Percentiles rank a stretch among this genome's conserved stretches.
Evolutionary conservation across 2,329 filamentous ascomycete species (phyloP).

Genomic region (Sordariomycetes sp.): DNA sequence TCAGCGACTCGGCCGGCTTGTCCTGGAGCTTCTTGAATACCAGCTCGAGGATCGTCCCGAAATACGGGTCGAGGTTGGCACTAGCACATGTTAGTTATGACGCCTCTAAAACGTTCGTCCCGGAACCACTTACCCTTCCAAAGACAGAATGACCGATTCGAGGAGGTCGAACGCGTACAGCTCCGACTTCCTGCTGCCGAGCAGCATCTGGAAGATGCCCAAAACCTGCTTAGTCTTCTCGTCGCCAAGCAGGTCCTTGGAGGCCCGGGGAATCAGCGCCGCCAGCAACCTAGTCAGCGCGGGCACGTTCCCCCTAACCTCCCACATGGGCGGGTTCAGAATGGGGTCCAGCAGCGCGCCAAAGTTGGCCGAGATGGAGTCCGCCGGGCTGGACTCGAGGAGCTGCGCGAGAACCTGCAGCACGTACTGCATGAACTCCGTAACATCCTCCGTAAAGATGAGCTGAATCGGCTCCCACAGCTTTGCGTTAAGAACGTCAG

Average conservation of each 20-base stretch:
- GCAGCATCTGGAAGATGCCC: constrained; percentile 89
- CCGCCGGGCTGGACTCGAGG: constrained; percentile 71
- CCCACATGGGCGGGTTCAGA: constrained; percentile 75
- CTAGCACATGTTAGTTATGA: constrained; percentile 22
- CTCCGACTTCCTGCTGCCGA: constrained; percentile 73
- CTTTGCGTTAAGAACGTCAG: constrained; percentile 62
- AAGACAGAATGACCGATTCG: constrained; percentile 61
- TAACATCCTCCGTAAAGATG: constrained; percentile 70
- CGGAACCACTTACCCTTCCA: constrained; percentile 43
- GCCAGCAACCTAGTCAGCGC: constrained; percentile 75
- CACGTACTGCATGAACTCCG: constrained; percentile 91
- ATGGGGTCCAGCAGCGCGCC: constrained; percentile 66
- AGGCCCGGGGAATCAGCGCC: constrained; percentile 69
- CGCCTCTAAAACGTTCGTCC: background rate
- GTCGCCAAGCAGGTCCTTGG: constrained; percentile 57
- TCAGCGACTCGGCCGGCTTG: constrained; percentile 60
- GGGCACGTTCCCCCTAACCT: constrained; percentile 83
- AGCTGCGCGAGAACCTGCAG: constrained; percentile 92
- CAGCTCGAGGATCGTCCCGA: constrained; percentile 65
- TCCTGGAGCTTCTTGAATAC: constrained; percentile 68
- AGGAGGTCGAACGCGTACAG: constrained; percentile 79
- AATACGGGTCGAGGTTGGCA: constrained; percentile 58
- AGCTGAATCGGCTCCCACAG: constrained; percentile 75
- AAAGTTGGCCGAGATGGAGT: constrained; percentile 70
- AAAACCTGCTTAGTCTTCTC: constrained; percentile 79